Base-by-base conservation (phyloP, 495 filamentous ascomycete species). In the Xylaria acuta region DNA sequence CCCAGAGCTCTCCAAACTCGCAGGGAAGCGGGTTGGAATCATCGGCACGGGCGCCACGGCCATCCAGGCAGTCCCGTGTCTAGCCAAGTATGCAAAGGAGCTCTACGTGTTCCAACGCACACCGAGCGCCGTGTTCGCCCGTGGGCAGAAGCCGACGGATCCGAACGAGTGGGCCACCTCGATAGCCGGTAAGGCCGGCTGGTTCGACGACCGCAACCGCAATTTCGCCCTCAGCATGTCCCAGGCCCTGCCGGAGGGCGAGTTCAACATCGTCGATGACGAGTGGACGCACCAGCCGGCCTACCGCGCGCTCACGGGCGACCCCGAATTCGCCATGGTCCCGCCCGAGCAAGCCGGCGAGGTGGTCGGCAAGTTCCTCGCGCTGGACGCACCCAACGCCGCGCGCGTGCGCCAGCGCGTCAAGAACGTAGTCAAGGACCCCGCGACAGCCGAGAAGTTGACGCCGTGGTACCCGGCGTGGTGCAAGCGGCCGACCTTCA, bases 71-170 rank as follows among this genome's bases (percentile, higher is more conserved):
- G 78, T 89, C 0, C 88, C 88, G 1, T 69, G 77, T n/a, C 76
- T 88, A 0, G 87, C 86, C 20, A 80, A 83, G 64, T 86, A 77
- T 49, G 84, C 84, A 0, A 84, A 88, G 69, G 81, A 89, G 56
- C 65, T 90, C 5, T 87, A 85, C 69, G 84, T 90, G 34, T 84
- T 88, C 72, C 88, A 90, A 70, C 86, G 87, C 16, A 90, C 88
- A 25, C 86, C 88, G 27, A 82, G 88, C 0, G 69, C 83, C 0
- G 85, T 91, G 5, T 84, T 82, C 65, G 22, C 30, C 41, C 87
- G 88, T 27, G 80, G 80, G 3, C 83, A 92, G 62, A 78, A 80
- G 51, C 68, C 76, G 9, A 91, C 86, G 0, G 85, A 89, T 53
- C 75, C 79, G 0, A 76, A 82, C 41, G 83, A 82, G 67, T 89